Evolutionary conservation across 352 stramenopile species (phyloP).

Genomic region (Paralagenidium karlingii): DNA sequence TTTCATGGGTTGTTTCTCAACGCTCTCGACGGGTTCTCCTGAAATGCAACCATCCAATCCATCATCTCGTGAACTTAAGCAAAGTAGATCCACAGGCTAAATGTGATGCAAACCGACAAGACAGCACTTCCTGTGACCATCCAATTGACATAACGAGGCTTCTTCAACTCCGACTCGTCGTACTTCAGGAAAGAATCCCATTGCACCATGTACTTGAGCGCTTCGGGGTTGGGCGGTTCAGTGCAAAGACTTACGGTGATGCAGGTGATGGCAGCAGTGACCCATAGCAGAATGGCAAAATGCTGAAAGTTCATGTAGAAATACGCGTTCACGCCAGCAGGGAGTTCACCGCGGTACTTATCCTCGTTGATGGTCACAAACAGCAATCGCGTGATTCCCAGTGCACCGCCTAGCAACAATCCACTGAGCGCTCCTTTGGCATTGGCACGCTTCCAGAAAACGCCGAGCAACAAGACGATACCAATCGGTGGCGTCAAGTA

Average conservation of each 20-base stretch:
- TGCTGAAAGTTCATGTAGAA: constrained; percentile 69
- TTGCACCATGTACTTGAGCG: constrained; percentile 36
- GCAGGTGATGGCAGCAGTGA: constrained; percentile 27
- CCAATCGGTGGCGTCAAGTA: constrained; percentile 46
- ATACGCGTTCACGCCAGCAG: constrained; percentile 26
- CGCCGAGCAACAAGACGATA: constrained; percentile 43
- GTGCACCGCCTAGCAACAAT: constrained; percentile 28
- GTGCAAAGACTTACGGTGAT: constrained; percentile 37
- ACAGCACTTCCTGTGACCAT: constrained; percentile 26
- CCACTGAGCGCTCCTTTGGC: constrained; percentile 28
- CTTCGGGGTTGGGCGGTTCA: constrained; percentile 16
- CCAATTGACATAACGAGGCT: constrained; percentile 31
- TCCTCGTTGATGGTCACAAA: constrained; percentile 43
- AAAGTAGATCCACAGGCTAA: constrained; percentile 45
- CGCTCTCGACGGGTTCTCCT: no score
- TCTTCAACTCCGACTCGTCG: constrained; percentile 27
- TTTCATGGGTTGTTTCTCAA: no score
- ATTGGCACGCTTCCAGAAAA: constrained; percentile 35
- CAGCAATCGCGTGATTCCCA: constrained; percentile 32
- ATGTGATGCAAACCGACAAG: constrained; percentile 23
- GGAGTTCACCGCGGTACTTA: constrained; percentile 22
- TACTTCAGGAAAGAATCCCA: constrained; percentile 36
- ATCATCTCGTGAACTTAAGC: constrained; percentile 2
- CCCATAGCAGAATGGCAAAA: constrained; percentile 43
- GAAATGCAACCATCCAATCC: no score